Conservation (phyloP, 139 green algal species). For the Protoeuglena noctilucae region DNA sequence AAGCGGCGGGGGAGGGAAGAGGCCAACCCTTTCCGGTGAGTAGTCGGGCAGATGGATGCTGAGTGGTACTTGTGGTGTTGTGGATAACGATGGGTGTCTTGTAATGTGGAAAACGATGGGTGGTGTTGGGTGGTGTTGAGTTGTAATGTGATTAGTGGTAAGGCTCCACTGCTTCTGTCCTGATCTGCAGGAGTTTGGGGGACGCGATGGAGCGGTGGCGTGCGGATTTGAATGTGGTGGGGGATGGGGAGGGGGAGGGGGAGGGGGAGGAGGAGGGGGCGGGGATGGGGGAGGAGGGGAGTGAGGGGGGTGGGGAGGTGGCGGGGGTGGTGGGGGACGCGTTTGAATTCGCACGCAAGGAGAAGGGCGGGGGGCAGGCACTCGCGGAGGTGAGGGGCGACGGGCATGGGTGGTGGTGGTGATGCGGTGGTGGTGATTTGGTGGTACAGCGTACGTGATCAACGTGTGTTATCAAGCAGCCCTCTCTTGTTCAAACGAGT, state of each 20-base stretch:
- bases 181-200: too few species aligned
- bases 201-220: constrained; percentile 61
- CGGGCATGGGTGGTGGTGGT: not conserved
- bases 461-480: too few species aligned
- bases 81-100: too few species aligned
- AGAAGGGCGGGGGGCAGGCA: constrained; percentile 17
- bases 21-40: constrained; percentile 49
- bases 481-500: too few species aligned
- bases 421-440: too few species aligned
- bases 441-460: too few species aligned
- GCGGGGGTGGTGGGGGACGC: constrained; percentile 16
- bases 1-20: constrained; percentile 11
- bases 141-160: too few species aligned
- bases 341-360: constrained; percentile 35
- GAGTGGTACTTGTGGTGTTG: too few species aligned
- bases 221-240: constrained; percentile 36
- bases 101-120: too few species aligned
- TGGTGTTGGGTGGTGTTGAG: too few species aligned
- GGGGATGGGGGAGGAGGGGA: constrained; percentile 19
- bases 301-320: constrained; percentile 4
- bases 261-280: constrained; percentile 18
- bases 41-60: too few species aligned
- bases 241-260: constrained; percentile 21
- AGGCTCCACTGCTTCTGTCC: too few species aligned
- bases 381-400: not conserved